Conservation (phyloP, 768 basidiomycete species). For the Lactarius psammicola region DNA sequence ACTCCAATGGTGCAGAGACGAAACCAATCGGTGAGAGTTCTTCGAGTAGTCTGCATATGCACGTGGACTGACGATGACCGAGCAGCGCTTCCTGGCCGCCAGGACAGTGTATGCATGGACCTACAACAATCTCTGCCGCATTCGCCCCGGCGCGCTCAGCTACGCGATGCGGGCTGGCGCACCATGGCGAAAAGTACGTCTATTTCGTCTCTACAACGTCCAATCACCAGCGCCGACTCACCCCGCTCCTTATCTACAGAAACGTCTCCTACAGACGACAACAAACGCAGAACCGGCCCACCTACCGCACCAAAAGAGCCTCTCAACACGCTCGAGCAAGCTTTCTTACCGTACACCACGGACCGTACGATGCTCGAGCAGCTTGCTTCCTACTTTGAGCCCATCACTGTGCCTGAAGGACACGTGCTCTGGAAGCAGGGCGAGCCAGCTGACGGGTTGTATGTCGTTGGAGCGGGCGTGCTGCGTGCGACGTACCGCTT, state of each 20-base stretch:
- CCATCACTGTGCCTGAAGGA: slow-evolving; percentile 54
- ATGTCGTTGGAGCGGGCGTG: slow-evolving; percentile 85
- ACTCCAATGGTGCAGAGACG: slow-evolving; percentile 58
- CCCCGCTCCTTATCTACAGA: not conserved
- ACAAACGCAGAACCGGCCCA: not conserved
- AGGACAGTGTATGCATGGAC: slow-evolving; percentile 18
- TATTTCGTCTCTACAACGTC: not conserved
- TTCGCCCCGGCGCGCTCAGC: slow-evolving; percentile 25
- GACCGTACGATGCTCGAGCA: slow-evolving; percentile 57
- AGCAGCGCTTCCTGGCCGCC: slow-evolving; percentile 26
- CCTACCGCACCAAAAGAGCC: slow-evolving; percentile 38
- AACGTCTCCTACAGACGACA: slow-evolving; percentile 17
- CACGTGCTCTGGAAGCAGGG: slow-evolving; percentile 71
- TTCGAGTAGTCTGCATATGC: slow-evolving; percentile 9
- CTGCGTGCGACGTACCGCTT: slow-evolving; percentile 81
- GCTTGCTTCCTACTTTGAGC: slow-evolving; percentile 70
- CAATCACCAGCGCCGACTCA: not conserved
- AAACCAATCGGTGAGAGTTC: slow-evolving; percentile 43
- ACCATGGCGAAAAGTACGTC: slow-evolving; percentile 23
- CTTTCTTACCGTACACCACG: slow-evolving; percentile 72
- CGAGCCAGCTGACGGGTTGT: slow-evolving; percentile 79
- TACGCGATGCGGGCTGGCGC: slow-evolving; percentile 28
- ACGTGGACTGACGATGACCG: not conserved
- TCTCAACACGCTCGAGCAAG: slow-evolving; percentile 69
- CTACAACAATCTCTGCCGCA: slow-evolving; percentile 22